Conservation (phyloP, 2,329 filamentous ascomycete species). For the Fusarium pseudograminearum region DNA sequence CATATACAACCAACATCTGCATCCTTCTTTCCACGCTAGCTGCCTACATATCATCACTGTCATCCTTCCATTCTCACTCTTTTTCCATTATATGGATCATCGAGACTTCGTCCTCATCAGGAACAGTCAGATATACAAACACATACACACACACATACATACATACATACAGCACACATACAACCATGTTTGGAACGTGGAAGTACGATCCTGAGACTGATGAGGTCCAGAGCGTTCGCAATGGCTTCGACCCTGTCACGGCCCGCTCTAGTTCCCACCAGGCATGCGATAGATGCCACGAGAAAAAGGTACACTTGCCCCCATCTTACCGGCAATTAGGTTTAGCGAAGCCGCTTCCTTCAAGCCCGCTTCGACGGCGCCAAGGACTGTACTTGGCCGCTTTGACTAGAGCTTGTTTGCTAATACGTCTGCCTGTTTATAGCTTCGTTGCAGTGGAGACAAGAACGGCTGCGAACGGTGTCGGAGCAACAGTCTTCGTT, state of each 20-base stretch:
- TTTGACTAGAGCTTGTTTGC: slow-evolving; percentile 8
- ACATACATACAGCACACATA: slow-evolving; percentile 24
- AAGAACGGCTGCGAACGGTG: slow-evolving; percentile 55
- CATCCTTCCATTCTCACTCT: background rate
- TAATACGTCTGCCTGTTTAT: slow-evolving; percentile 12
- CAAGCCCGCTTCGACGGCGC: background rate
- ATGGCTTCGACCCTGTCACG: slow-evolving; percentile 53
- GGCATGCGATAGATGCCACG: slow-evolving; percentile 55
- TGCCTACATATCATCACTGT: slow-evolving; percentile 7
- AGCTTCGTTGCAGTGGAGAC: slow-evolving; percentile 56
- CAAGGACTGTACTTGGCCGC: slow-evolving; percentile 13
- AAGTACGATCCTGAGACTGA: slow-evolving; percentile 55
- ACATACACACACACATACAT: background rate
- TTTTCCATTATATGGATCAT: slow-evolving; percentile 18
- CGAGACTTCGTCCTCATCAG: slow-evolving; percentile 17
- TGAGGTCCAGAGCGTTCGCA: slow-evolving; percentile 54
- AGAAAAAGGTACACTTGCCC: slow-evolving; percentile 53
- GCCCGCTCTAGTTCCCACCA: slow-evolving; percentile 55
- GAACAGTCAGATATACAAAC: slow-evolving; percentile 7
- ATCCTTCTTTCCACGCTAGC: slow-evolving; percentile 13
- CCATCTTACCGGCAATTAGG: background rate
- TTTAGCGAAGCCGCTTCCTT: background rate
- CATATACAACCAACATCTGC: slow-evolving; percentile 6
- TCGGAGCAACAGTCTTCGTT: slow-evolving; percentile 47
- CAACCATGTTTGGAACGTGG: slow-evolving; percentile 55